phyloP scores from a whole-genome alignment of 1,284 basidiomycete genomes.

The Cryptococcus floricola region DNA sequence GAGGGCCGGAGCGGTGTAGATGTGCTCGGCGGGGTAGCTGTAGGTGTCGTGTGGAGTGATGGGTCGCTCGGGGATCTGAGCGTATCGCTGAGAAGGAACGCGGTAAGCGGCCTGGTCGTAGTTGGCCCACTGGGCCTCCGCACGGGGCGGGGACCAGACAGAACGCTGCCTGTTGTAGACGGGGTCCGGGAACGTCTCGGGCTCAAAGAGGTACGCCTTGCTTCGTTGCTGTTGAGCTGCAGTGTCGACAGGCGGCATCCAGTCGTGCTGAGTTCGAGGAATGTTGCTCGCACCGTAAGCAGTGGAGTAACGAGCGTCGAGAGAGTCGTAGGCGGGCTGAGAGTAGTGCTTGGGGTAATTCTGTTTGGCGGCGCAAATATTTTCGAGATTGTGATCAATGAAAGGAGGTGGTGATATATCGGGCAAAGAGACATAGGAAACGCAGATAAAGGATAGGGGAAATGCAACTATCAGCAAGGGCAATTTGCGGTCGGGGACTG shows the following conservation, averaged over 20 bases:
- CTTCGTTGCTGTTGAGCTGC: not conserved
- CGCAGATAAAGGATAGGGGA: not conserved
- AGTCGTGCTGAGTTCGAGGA: conserved; percentile 9
- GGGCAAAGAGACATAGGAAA: not conserved
- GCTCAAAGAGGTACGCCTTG: conserved; percentile 4
- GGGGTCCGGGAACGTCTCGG: conserved; percentile 2
- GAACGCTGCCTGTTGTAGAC: conserved; percentile 3
- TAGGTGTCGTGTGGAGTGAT: conserved; percentile 23
- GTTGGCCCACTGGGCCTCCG: conserved; percentile 2
- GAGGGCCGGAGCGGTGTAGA: conserved; percentile 6
- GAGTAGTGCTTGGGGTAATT: not conserved
- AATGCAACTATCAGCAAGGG: not conserved
- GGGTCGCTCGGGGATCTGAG: conserved; percentile 12
- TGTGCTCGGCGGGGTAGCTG: conserved; percentile 15
- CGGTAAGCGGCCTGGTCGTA: conserved; percentile 5
- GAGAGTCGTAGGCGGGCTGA: conserved; percentile 6
- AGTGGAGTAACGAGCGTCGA: conserved; percentile 9
- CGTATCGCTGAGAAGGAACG: conserved; percentile 12
- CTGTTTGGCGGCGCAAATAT: not conserved
- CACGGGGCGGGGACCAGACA: conserved; percentile 13
- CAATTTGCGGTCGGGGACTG: not conserved
- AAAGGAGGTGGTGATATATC: not conserved
- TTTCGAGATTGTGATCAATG: not conserved
- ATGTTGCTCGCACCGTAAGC: conserved; percentile 12
- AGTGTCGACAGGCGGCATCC: conserved; percentile 2